Base-by-base conservation (phyloP, 495 filamentous ascomycete species). In the Melanomma pulvis-pyrius region DNA sequence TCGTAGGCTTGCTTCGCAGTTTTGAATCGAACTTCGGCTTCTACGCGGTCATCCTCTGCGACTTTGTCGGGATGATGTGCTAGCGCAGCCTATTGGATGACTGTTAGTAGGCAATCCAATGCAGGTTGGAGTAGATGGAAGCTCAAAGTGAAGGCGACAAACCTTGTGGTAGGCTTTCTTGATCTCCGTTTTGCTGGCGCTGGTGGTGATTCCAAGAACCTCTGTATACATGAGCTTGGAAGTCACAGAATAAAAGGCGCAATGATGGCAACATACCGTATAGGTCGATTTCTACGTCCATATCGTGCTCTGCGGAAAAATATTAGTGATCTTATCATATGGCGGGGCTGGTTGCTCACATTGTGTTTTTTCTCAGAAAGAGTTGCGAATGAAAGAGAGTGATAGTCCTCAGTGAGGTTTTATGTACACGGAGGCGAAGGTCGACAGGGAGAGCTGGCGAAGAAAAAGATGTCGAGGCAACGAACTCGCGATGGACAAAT, bases 161-260 rank as follows among this genome's bases (percentile, higher is more conserved):
- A 92, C 94, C 86, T 97, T 98, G 78, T 93, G 90, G 78, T 97
- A 98, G 44, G 94, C 96, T 76, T 97, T 96, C 76, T 96, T 96
- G 78, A 98, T 90, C 62, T 97, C 92, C 68, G 88, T 84, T 72
- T 91, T 90, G 73, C 79, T 87, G 41, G 93, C 89, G 51, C 76
- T 76, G 68, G 82, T 86, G 61, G 85, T 78, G 68, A 97, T 80
- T 46, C 87, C 89, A 51, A 98, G 86, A 75, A 97, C 82, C 79
- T 88, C 93, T 88, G 66, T 62, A 59, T 48, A 29, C 47, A 46
- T 72, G 49, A 71, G 71, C 30, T 39, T 29, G n/a, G n/a, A n/a
- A 36, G 24, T 57, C 22, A 25, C 36, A 41, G n/a, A 52, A 56
- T 64, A 8, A 49, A 46, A n/a, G n/a, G n/a, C n/a, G n/a, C n/a